These are phyloP conservation scores for Dorcoceras hygrometricum DNA, from an alignment of 257 asterid genomes.

Conservation along the genomic window DNA sequence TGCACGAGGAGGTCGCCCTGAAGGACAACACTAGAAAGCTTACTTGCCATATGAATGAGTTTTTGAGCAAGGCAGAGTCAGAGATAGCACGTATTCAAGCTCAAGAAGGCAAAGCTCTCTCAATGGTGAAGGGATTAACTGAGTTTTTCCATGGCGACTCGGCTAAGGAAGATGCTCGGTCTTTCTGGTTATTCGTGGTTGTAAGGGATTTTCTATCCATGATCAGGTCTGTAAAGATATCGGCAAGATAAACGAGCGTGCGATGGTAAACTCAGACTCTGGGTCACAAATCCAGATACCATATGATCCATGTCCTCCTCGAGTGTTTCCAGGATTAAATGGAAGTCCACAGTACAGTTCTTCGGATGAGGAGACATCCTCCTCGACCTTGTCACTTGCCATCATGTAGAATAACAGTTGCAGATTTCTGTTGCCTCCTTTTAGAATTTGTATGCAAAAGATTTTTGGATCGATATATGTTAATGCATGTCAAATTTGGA, in stretches of 20 bases:
- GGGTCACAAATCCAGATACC: conserved; percentile 35
- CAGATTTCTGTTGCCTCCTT: too few relatives aligned
- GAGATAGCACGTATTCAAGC: conserved; percentile 52
- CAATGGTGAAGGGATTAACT: conserved; percentile 67
- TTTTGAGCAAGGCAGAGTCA: conserved; percentile 49
- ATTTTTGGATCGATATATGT: too few relatives aligned
- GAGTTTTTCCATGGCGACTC: conserved; percentile 78
- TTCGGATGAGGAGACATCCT: conserved; percentile 48
- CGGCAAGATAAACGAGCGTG: conserved; percentile 56
- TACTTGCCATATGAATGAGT: conserved; percentile 43
- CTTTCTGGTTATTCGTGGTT: conserved; percentile 55
- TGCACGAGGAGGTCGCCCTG: conserved; percentile 35
- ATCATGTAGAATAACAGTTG: too few relatives aligned
- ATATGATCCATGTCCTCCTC: conserved; percentile 33
- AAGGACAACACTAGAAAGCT: conserved; percentile 36
- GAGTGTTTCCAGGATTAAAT: conserved; percentile 39
- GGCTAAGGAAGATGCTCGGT: conserved; percentile 70
- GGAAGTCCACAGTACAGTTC: conserved; percentile 43
- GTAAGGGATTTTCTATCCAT: conserved; percentile 64
- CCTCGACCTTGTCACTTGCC: conserved; percentile 27
- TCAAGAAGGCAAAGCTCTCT: conserved; percentile 59
- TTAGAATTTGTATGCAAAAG: too few relatives aligned
- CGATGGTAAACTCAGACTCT: conserved; percentile 41
- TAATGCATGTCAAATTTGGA: too few relatives aligned
- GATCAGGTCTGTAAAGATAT: conserved; percentile 75